These are phyloP conservation scores for Drosera spatulata DNA, from an alignment of 179 eudicot genomes.

Conservation along the genomic window DNA sequence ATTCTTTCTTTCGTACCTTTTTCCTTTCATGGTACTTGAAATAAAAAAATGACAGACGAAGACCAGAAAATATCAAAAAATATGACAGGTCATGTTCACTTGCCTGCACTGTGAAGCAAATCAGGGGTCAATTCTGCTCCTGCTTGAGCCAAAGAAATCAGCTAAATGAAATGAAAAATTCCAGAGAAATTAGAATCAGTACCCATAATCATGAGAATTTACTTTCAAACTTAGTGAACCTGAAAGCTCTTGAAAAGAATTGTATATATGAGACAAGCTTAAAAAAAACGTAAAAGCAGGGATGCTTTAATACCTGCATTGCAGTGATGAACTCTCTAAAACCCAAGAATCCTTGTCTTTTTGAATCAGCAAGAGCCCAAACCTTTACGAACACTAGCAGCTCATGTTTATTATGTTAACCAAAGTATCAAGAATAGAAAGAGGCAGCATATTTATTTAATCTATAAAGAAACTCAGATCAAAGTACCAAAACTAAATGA, in stretches of 20 bases:
- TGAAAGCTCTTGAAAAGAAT: no score
- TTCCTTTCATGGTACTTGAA: no score
- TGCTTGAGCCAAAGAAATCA: conserved; percentile 77
- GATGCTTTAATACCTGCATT: conserved; percentile 57
- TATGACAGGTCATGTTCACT: not conserved
- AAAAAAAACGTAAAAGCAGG: not conserved
- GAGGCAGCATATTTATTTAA: not conserved
- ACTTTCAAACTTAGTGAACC: no score
- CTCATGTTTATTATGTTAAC: no score
- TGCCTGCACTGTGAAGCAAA: conserved; percentile 46
- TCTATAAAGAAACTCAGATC: no score
- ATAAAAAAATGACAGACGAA: no score
- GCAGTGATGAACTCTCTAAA: conserved; percentile 73
- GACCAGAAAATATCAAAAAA: no score
- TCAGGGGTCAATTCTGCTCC: conserved; percentile 57
- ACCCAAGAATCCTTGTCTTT: conserved; percentile 77
- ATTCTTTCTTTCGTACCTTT: no score
- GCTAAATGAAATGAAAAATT: conserved; percentile 17
- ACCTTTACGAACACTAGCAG: conserved; percentile 28
- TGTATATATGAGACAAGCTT: no score
- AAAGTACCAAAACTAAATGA: no score
- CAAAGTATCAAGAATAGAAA: no score
- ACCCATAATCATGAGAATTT: no score
- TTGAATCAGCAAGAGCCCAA: conserved; percentile 90
- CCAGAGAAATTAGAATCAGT: not conserved